Evolutionary conservation across 306 rosid species (phyloP).

Genomic region (Trifolium repens): DNA sequence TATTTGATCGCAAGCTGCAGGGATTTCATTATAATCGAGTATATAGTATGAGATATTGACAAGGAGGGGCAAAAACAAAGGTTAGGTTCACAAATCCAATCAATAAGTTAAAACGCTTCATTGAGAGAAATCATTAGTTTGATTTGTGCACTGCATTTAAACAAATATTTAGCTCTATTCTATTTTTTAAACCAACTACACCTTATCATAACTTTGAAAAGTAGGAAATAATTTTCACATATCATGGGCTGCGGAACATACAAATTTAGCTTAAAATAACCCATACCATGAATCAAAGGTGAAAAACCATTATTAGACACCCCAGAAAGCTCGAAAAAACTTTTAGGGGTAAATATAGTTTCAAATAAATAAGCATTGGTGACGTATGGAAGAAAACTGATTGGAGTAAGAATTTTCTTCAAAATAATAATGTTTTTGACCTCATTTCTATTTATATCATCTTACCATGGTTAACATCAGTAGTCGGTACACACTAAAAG

Average conservation of each 20-base stretch:
- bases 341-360: constrained; percentile 23
- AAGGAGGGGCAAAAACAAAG: constrained; percentile 46
- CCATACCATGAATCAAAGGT: not conserved
- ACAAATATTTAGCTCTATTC: constrained; percentile 16
- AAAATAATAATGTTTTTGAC: constrained; percentile 8
- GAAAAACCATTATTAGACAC: constrained; percentile 23
- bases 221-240: constrained; percentile 21
- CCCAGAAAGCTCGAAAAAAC: constrained; percentile 2
- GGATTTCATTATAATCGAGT: constrained; percentile 51
- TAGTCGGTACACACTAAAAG: not conserved
- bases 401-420: constrained; percentile 9
- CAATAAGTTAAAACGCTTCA: constrained; percentile 17
- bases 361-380: not conserved
- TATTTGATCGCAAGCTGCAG: constrained; percentile 85
- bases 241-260: constrained; percentile 3
- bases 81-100: constrained; percentile 20
- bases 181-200: constrained; percentile 24
- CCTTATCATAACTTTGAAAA: constrained; percentile 14
- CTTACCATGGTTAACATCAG: constrained; percentile 22
- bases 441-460: constrained; percentile 1
- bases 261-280: constrained; percentile 20
- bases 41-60: constrained; percentile 55
- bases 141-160: constrained; percentile 15
- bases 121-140: constrained; percentile 6
- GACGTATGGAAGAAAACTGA: constrained; percentile 19